phyloP scores from a whole-genome alignment of 176 grass and related monocot species.

The Bonia amplexicaulis region DNA sequence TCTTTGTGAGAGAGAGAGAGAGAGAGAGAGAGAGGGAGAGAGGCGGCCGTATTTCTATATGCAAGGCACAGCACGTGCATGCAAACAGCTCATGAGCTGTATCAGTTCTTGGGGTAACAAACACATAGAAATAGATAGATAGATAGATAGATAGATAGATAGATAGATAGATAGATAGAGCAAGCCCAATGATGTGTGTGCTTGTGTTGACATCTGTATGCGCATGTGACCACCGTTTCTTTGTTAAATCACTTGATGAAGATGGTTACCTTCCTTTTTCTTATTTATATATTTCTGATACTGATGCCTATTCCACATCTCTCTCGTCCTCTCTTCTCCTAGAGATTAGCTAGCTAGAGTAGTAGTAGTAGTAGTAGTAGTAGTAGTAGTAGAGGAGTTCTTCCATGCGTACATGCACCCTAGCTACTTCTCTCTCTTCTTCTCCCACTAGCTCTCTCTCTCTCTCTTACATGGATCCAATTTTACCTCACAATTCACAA shows the following conservation, averaged over 20 bases:
- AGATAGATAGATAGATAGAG: slow-evolving; percentile 13
- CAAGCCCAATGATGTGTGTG: slow-evolving; percentile 27
- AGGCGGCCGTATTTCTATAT: slow-evolving; percentile 29
- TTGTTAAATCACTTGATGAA: slow-evolving; percentile 97
- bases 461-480: slow-evolving; percentile 13
- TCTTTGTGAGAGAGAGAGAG: slow-evolving; percentile 22
- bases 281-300: slow-evolving; percentile 42
- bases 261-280: slow-evolving; percentile 60
- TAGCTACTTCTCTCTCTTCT: slow-evolving; percentile 13
- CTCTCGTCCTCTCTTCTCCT: slow-evolving; percentile 21
- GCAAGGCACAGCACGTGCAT: slow-evolving; percentile 50
- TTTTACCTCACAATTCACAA: not conserved
- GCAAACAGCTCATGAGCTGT: slow-evolving; percentile 43
- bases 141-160: slow-evolving; percentile 11
- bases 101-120: slow-evolving; percentile 61
- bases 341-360: slow-evolving; percentile 24
- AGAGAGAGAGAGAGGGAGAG: slow-evolving; percentile 10
- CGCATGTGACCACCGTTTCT: slow-evolving; percentile 31
- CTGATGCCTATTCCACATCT: slow-evolving; percentile 63
- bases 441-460: no score
- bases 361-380: not conserved
- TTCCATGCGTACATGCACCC: slow-evolving; percentile 23
- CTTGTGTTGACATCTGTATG: slow-evolving; percentile 54
- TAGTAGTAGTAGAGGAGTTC: not conserved
- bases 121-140: not conserved